A percentile compares a stretch with the other conserved stretches of the same genome.
These are phyloP conservation scores for Neofusicoccum sp. DNA, from an alignment of 2,329 filamentous ascomycete genomes.

Conservation along the genomic window DNA sequence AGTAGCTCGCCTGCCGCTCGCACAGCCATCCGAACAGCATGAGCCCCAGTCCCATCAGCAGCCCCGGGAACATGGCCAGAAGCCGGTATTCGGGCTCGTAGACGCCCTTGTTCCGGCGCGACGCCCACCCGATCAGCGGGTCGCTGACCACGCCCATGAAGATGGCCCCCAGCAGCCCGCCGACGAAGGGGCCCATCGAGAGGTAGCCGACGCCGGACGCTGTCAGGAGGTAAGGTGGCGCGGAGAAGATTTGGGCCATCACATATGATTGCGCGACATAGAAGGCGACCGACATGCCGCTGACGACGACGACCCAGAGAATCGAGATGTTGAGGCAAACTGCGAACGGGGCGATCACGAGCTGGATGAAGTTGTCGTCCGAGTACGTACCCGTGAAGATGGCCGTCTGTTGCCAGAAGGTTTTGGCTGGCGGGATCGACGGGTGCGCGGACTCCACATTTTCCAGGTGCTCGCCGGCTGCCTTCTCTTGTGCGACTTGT, in stretches of 20 bases:
- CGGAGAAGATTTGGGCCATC: slow-evolving; percentile 42
- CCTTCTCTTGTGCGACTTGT: neutral
- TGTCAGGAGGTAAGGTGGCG: slow-evolving; percentile 39
- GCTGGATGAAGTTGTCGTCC: slow-evolving; percentile 38
- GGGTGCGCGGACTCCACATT: neutral
- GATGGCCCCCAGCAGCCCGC: slow-evolving; percentile 37
- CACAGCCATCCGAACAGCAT: slow-evolving; percentile 40
- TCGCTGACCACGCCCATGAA: slow-evolving; percentile 38
- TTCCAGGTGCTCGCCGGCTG: slow-evolving; percentile 5
- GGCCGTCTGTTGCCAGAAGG: slow-evolving; percentile 34
- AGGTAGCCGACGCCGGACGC: slow-evolving; percentile 48
- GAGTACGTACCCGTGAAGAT: slow-evolving; percentile 42
- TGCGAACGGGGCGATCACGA: slow-evolving; percentile 46
- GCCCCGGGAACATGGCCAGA: neutral
- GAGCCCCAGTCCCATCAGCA: slow-evolving; percentile 35
- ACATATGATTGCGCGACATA: slow-evolving; percentile 45
- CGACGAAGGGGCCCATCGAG: slow-evolving; percentile 37
- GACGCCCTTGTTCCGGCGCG: slow-evolving; percentile 25
- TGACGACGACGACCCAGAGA: slow-evolving; percentile 50
- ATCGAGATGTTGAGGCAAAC: slow-evolving; percentile 53
- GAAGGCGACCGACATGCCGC: slow-evolving; percentile 43
- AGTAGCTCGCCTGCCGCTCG: slow-evolving; percentile 22
- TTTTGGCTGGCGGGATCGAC: slow-evolving; percentile 30
- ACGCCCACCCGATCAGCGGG: slow-evolving; percentile 26
- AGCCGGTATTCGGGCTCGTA: slow-evolving; percentile 30